A percentile compares a stretch with the other conserved stretches of the same genome.
These are phyloP conservation scores for Verticillium dahliae DNA, from an alignment of 2,329 filamentous ascomycete species.

Conservation along the genomic window DNA sequence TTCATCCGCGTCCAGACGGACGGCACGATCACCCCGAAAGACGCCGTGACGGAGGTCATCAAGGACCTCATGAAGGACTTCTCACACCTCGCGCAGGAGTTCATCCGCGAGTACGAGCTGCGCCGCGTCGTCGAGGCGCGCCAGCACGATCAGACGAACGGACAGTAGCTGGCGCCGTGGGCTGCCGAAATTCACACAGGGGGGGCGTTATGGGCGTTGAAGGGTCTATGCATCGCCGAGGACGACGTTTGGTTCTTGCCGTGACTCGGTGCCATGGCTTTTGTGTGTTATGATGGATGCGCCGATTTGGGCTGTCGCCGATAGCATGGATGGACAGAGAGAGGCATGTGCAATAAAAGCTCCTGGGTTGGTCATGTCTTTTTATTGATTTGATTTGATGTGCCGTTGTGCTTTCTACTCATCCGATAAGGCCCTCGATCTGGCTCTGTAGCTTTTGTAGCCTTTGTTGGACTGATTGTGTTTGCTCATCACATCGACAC, in stretches of 20 bases:
- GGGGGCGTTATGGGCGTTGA: neutral
- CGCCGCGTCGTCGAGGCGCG: conserved; percentile 70
- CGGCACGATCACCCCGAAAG: conserved; percentile 79
- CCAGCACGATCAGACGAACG: conserved; percentile 32
- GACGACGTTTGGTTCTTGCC: neutral
- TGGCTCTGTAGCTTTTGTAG: neutral
- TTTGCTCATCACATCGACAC: neutral
- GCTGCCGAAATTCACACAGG: neutral
- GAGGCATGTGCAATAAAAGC: neutral
- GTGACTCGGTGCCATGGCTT: neutral
- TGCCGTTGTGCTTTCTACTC: neutral
- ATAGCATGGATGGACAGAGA: neutral
- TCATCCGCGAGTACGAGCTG: conserved; percentile 87
- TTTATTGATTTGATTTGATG: neutral
- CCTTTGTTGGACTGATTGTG: too few relatives aligned
- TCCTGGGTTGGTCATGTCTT: neutral
- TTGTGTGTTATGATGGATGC: neutral
- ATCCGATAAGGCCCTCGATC: neutral
- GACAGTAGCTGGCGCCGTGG: neutral
- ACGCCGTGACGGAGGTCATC: conserved; percentile 75
- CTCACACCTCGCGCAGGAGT: conserved; percentile 73
- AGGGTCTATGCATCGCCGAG: neutral
- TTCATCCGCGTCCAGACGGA: conserved; percentile 85
- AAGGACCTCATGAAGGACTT: conserved; percentile 77
- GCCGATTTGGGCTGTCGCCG: neutral